Base-by-base conservation (phyloP, 2,329 filamentous ascomycete genomes). In the Beauveria sp. region DNA sequence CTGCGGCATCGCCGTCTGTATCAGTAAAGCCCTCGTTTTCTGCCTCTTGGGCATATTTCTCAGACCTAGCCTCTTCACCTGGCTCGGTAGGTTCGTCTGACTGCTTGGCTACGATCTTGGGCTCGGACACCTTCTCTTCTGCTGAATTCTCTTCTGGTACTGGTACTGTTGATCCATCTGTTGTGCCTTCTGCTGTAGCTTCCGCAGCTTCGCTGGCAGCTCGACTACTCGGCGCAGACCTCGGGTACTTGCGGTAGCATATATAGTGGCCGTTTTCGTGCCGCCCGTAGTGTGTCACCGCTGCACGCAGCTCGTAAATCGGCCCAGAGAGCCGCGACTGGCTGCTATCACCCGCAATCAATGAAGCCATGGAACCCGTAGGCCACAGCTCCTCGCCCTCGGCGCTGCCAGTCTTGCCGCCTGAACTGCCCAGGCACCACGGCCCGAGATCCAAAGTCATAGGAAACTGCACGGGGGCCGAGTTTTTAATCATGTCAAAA, bases 251-350 rank as follows among this genome's bases (percentile, higher is more conserved):
- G 56, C 91, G 84, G 72, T 94, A 96, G 71, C 91, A 96, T 44
- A 97, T 86, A 67, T 99, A 97, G 75, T 99, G 94, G 0, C 94
- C 94, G 67, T 96, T 96, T 64, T 97, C 92, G 71, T 97, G 94
- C 37, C 89, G 82, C 4, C 94, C 94, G 64, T 89, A 90, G 70
- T 97, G 94, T 1, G 91, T 94, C 10, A 97, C 84, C 0, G 93
- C 89, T 34, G 92, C 91, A 58, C 89, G 84, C 18, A 97, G 78
- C 69, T 90, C 85, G 71, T 96, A 97, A 1, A 87, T 77, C 30
- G 79, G 80, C 3, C 85, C 84, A 0, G 76, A 76, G 9, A 84
- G 75, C 63, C 77, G 80, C 2, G 83, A 85, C 9, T 77, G 74
- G 3, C 70, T 69, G 44, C 73, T 67, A 51, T 79, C 78, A 5